Base-by-base conservation (phyloP, 768 basidiomycete species). In the Agaricus bisporus region DNA sequence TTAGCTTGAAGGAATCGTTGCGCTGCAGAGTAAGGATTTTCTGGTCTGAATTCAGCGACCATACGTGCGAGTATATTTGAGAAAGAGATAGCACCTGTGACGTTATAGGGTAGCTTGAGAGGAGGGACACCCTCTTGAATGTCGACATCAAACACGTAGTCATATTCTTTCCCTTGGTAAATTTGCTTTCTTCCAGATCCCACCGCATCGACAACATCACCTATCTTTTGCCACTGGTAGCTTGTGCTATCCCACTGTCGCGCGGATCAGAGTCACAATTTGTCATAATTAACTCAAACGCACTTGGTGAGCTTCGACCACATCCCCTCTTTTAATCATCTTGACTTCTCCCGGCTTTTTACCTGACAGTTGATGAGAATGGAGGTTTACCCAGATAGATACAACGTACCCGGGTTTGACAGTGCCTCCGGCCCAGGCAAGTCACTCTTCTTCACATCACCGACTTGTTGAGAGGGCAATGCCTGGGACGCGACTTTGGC, bases 61-160 rank as follows among this genome's bases (percentile, higher is more conserved):
- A 48, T 48, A 12, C 26, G 4, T 38, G 48, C n/a, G 51, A 18
- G 56, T 58, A 17, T 18, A 20, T 29, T 48, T 39, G 36, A 39
- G 37, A 26, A 32, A 22, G 14, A 18, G 22, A 38, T 65, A 79
- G 52, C 57, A 90, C 94, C 95, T 42, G 82, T 79, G 22, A 80
- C 83, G 65, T 98, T 98, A 68, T 91, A 98, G 0, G 95, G 95
- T 18, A 99, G 77, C 64, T 98, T 98, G 58, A 98, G 74, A 6
- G 95, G 86, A 10, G 95, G 95, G 14, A 82, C 83, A 2, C 94
- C 95, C 56, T 97, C 95, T 63, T 91, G 80, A 25, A 98, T 86
- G 63, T 98, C 97, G 35, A 99, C 95, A 63, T 97, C 95, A 63
- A 98, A 98, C n/a, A 99, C 95, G 63, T 97, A 97, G 70, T 99